These are phyloP conservation scores for Rosa lucieae DNA, from an alignment of 306 rosid species.

Conservation along the genomic window DNA sequence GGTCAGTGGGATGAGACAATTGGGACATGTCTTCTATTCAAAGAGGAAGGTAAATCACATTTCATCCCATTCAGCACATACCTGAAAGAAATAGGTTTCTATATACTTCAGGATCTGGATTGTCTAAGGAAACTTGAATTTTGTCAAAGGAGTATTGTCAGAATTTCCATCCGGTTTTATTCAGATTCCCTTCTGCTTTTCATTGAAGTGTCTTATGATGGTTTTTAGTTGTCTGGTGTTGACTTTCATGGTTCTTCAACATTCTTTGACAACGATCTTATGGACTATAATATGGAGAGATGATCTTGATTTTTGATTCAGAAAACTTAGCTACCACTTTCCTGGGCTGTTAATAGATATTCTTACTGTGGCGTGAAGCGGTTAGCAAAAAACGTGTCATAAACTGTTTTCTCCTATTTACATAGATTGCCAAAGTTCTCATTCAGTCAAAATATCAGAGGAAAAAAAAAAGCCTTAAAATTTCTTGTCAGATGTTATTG, in stretches of 20 bases:
- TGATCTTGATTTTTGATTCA: background rate
- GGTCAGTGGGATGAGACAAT: slow-evolving; percentile 80
- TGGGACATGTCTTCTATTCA: slow-evolving; percentile 69
- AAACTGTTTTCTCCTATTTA: background rate
- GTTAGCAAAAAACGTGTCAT: background rate
- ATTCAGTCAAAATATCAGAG: background rate
- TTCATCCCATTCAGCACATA: background rate
- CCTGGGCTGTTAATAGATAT: background rate
- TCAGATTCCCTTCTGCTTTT: background rate
- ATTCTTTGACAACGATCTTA: background rate
- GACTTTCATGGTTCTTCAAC: background rate
- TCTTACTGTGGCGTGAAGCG: background rate
- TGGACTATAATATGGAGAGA: background rate
- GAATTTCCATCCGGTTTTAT: background rate
- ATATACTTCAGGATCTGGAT: background rate
- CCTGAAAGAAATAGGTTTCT: background rate
- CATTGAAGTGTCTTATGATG: background rate
- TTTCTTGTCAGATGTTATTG: background rate
- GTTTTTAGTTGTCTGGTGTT: background rate
- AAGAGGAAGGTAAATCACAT: slow-evolving; percentile 54
- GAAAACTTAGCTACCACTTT: background rate
- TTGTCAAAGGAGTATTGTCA: background rate
- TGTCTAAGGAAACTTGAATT: background rate
- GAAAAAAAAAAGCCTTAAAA: background rate
- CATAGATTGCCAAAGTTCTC: background rate